A percentile compares a stretch with the other conserved stretches of the same genome.
phyloP scores from a whole-genome alignment of 148 eudicot species.

The Cornus florida region DNA sequence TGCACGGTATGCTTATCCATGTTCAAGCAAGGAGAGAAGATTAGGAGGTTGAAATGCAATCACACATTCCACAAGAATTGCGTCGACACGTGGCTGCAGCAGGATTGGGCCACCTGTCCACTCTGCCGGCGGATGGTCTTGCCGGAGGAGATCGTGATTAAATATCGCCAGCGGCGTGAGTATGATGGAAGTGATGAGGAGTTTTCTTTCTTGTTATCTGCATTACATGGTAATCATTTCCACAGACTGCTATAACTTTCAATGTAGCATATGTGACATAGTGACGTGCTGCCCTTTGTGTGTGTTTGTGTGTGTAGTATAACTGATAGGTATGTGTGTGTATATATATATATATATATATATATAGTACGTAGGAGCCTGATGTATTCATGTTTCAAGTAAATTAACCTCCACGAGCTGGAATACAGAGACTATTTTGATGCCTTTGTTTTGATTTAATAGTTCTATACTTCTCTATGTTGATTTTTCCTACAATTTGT shows the following conservation, averaged over 20 bases:
- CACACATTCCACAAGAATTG: constrained; percentile 45
- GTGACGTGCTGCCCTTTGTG: too few species aligned
- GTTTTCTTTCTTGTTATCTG: constrained; percentile 29
- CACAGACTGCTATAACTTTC: constrained; percentile 17
- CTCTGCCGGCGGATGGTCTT: constrained; percentile 37
- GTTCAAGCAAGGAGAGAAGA: constrained; percentile 35
- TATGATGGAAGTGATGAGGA: constrained; percentile 38
- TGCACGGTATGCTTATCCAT: constrained; percentile 37
- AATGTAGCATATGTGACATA: too few species aligned
- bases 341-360: too few species aligned
- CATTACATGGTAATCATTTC: constrained; percentile 37
- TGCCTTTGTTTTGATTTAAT: too few species aligned
- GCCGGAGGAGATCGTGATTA: constrained; percentile 41
- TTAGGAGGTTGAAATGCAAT: constrained; percentile 30
- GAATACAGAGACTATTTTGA: too few species aligned
- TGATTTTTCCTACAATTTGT: too few species aligned
- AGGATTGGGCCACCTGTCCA: constrained; percentile 42
- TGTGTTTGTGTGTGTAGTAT: too few species aligned
- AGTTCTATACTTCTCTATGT: too few species aligned
- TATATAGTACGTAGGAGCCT: too few species aligned
- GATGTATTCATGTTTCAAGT: too few species aligned
- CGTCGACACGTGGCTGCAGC: constrained; percentile 47
- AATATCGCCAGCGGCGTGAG: constrained; percentile 21
- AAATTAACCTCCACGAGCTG: too few species aligned
- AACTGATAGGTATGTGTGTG: too few species aligned